Evolutionary conservation across 148 eudicot species (phyloP).

Genomic region (Rhododendron henanense): DNA sequence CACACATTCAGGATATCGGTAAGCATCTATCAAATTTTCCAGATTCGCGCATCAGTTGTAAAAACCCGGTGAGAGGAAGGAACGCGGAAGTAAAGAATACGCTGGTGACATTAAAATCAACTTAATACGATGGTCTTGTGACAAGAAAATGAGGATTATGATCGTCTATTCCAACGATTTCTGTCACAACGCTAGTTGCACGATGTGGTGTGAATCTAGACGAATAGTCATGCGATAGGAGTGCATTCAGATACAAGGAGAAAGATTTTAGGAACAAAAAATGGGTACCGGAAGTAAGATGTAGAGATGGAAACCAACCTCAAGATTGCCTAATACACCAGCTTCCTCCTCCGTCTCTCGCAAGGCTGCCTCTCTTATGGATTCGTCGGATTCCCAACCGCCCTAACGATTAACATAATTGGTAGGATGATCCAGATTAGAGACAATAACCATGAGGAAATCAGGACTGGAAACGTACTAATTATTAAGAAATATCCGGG

Average conservation of each 20-base stretch:
- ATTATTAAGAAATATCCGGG: neutral
- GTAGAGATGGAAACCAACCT: constrained; percentile 22
- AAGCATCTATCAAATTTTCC: neutral
- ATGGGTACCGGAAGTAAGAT: neutral
- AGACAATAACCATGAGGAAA: neutral
- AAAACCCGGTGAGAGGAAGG: neutral
- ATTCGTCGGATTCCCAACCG: constrained; percentile 75
- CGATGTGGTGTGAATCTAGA: neutral
- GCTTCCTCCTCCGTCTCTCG: constrained; percentile 68
- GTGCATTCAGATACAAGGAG: too few relatives aligned
- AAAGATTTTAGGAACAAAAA: too few relatives aligned
- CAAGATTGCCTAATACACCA: constrained; percentile 54
- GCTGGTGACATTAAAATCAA: neutral
- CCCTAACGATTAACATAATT: constrained; percentile 28
- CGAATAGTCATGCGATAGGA: too few relatives aligned
- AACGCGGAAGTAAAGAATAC: neutral
- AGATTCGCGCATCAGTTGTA: neutral
- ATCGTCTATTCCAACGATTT: neutral
- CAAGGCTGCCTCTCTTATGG: constrained; percentile 47
- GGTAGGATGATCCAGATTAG: neutral
- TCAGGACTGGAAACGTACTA: neutral
- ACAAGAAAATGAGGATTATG: neutral
- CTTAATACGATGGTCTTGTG: neutral
- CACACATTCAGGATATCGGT: neutral
- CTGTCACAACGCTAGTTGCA: neutral